A percentile compares a stretch with the other conserved stretches of the same genome.
These are phyloP conservation scores for Penicillium sp. DNA, from an alignment of 2,329 filamentous ascomycete genomes.

Conservation along the genomic window DNA sequence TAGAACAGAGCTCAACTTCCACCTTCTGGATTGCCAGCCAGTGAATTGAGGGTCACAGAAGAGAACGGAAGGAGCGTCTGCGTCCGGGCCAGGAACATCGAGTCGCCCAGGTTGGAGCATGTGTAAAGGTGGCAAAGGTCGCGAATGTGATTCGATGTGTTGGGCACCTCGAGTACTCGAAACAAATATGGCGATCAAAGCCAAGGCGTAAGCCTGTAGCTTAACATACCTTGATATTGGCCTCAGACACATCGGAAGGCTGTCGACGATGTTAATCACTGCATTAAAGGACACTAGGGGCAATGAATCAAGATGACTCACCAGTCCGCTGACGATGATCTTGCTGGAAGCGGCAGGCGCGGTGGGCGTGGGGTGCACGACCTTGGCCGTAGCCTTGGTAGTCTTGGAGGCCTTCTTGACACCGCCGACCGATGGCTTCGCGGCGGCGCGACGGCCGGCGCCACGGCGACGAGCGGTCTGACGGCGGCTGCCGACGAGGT, in stretches of 20 bases:
- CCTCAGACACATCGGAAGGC: conserved; percentile 94
- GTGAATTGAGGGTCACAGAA: conserved; percentile 21
- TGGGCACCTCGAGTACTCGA: conserved; percentile 38
- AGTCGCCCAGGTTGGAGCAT: conserved; percentile 18
- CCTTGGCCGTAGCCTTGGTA: conserved; percentile 40
- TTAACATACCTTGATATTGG: conserved; percentile 99
- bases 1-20: conserved; percentile 55
- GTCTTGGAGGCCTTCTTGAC: conserved; percentile 68
- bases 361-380: conserved; percentile 57
- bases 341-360: conserved; percentile 71
- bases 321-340: conserved; percentile 97
- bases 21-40: conserved; percentile 26
- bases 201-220: conserved; percentile 66
- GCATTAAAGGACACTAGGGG: conserved; percentile 8
- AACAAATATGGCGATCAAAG: conserved; percentile 61
- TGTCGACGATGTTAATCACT: conserved; percentile 49
- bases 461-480: conserved; percentile 47
- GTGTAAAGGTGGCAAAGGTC: conserved; percentile 20
- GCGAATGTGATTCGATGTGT: conserved; percentile 29
- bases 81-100: conserved; percentile 27
- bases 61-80: conserved; percentile 29
- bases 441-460: conserved; percentile 40
- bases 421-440: conserved; percentile 67
- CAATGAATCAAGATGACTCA: conserved; percentile 48
- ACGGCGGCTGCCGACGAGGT: conserved; percentile 78